These are phyloP conservation scores for Halophytophthora polymorphica DNA, from an alignment of 352 stramenopile genomes.

Conservation along the genomic window DNA sequence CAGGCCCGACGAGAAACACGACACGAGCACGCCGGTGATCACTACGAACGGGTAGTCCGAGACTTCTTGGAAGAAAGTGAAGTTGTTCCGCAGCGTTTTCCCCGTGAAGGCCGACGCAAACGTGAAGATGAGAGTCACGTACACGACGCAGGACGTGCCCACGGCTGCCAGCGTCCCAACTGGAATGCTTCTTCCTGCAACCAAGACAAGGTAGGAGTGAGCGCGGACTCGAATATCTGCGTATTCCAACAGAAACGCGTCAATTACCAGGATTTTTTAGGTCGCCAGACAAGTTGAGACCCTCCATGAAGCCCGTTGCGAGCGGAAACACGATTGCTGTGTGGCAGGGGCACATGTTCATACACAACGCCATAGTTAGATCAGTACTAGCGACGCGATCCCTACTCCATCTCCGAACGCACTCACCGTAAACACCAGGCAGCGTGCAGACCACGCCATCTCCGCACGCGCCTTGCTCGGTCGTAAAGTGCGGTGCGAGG, in stretches of 20 bases:
- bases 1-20: slow-evolving; percentile 65
- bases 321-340: slow-evolving; percentile 76
- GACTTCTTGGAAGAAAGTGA: slow-evolving; percentile 78
- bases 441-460: slow-evolving; percentile 35
- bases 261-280: slow-evolving; percentile 58
- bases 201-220: neutral
- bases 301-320: slow-evolving; percentile 83
- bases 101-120: slow-evolving; percentile 57
- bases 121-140: slow-evolving; percentile 69
- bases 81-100: slow-evolving; percentile 58
- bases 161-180: slow-evolving; percentile 67
- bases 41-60: slow-evolving; percentile 47
- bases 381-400: neutral
- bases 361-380: slow-evolving; percentile 1
- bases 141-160: slow-evolving; percentile 55
- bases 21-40: slow-evolving; percentile 63
- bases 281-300: slow-evolving; percentile 77
- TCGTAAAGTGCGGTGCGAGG: slow-evolving; percentile 37
- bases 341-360: neutral
- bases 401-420: neutral
- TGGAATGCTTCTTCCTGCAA: slow-evolving; percentile 51
- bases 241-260: neutral
- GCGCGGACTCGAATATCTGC: too few species aligned
- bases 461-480: slow-evolving; percentile 34
- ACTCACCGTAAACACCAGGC: slow-evolving; percentile 44